A percentile compares a stretch with the other conserved stretches of the same genome.
phyloP scores from a whole-genome alignment of 1,139 yeast genomes.

The Diutina scorzettiae region DNA sequence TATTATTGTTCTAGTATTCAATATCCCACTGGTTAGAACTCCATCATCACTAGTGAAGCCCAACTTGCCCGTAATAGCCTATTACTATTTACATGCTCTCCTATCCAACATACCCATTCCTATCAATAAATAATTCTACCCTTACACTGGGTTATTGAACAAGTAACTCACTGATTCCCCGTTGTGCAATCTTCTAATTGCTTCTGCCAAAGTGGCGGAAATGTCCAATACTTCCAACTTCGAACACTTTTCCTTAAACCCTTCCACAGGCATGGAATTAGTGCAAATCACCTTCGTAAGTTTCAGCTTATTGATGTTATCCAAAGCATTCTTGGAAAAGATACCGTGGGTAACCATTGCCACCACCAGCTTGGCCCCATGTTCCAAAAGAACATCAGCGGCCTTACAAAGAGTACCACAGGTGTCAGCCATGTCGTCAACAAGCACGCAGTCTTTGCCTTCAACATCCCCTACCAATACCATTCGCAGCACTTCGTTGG shows the following conservation, averaged over 20 bases:
- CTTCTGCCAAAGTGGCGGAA: slow-evolving; percentile 87
- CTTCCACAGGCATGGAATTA: slow-evolving; percentile 63
- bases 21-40: too few relatives aligned
- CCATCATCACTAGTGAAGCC: too few relatives aligned
- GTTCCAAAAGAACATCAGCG: slow-evolving; percentile 74
- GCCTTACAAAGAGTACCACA: slow-evolving; percentile 97
- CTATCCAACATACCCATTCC: too few relatives aligned
- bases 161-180: slow-evolving; percentile 93
- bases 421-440: slow-evolving; percentile 98
- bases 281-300: slow-evolving; percentile 82
- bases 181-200: slow-evolving; percentile 89
- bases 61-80: background rate
- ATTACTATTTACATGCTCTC: too few relatives aligned
- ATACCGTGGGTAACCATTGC: slow-evolving; percentile 97
- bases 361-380: slow-evolving; percentile 74
- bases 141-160: slow-evolving; percentile 41
- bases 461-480: slow-evolving; percentile 93
- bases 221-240: slow-evolving; percentile 77
- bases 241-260: slow-evolving; percentile 70
- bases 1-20: too few relatives aligned
- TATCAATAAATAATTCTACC: background rate
- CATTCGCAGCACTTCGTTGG: slow-evolving; percentile 91
- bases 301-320: slow-evolving; percentile 67
- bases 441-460: slow-evolving; percentile 76
- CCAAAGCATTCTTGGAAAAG: slow-evolving; percentile 77